These are phyloP conservation scores for Venturiaceae sp. DNA, from an alignment of 2,329 filamentous ascomycete species.

Conservation along the genomic window DNA sequence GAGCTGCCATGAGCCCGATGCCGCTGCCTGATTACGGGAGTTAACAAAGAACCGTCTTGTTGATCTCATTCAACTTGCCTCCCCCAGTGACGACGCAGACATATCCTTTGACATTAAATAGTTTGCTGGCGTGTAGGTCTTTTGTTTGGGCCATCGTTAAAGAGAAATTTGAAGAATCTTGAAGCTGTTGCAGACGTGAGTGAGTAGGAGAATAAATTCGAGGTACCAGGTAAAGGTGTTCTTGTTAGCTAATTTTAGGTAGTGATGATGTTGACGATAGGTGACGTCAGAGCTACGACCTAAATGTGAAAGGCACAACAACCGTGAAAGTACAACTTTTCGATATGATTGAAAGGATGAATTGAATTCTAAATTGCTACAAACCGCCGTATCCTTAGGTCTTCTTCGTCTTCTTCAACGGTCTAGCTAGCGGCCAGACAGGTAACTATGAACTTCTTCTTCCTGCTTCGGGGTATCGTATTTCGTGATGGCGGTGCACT, in stretches of 20 bases:
- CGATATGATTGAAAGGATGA: neutral
- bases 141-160: conserved; percentile 27
- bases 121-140: conserved; percentile 38
- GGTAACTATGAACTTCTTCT: neutral
- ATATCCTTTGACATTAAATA: conserved; percentile 46
- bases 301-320: neutral
- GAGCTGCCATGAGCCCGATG: conserved; percentile 55
- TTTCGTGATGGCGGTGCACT: neutral
- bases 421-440: neutral
- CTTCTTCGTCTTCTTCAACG: neutral
- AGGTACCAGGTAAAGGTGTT: neutral
- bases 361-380: neutral
- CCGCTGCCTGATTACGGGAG: conserved; percentile 29
- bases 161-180: too few species aligned
- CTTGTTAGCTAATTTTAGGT: neutral
- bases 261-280: neutral
- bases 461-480: neutral
- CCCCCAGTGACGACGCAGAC: conserved; percentile 53
- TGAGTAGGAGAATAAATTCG: too few species aligned
- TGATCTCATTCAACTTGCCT: conserved; percentile 20
- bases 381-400: neutral
- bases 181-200: too few species aligned
- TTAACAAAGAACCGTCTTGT: neutral
- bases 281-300: neutral
- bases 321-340: neutral